These are phyloP conservation scores for Salmacisia buchloeana DNA, from an alignment of 1,284 basidiomycete species.

Conservation along the genomic window DNA sequence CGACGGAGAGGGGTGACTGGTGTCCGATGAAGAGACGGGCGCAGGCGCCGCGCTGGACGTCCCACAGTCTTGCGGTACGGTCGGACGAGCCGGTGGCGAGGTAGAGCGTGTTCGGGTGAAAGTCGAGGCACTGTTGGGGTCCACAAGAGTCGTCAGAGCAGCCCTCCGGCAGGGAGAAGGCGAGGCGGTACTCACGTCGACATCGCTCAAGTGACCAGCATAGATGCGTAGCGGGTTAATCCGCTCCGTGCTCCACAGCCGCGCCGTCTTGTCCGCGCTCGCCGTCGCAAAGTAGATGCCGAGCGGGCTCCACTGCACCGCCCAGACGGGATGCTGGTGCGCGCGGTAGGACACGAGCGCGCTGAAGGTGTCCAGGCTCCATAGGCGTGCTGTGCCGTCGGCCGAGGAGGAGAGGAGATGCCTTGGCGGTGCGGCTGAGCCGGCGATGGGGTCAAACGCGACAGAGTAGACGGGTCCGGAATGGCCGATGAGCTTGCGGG, in stretches of 20 bases:
- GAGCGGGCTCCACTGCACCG: slow-evolving; percentile 94
- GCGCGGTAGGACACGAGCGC: slow-evolving; percentile 91
- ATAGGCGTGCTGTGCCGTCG: slow-evolving; percentile 82
- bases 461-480: slow-evolving; percentile 93
- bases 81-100: slow-evolving; percentile 95
- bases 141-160: not conserved
- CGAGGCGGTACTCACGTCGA: slow-evolving; percentile 67
- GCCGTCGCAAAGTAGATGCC: slow-evolving; percentile 98
- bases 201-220: slow-evolving; percentile 92
- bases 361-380: slow-evolving; percentile 91
- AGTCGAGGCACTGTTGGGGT: slow-evolving; percentile 72
- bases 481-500: slow-evolving; percentile 87
- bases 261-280: slow-evolving; percentile 85
- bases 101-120: slow-evolving; percentile 96
- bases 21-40: slow-evolving; percentile 94
- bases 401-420: slow-evolving; percentile 89
- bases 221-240: slow-evolving; percentile 83
- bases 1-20: slow-evolving; percentile 76
- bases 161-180: not conserved
- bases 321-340: slow-evolving; percentile 97
- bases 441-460: slow-evolving; percentile 83
- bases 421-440: slow-evolving; percentile 76
- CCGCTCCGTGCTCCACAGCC: slow-evolving; percentile 92
- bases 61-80: slow-evolving; percentile 92
- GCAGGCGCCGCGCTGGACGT: slow-evolving; percentile 90